These are phyloP conservation scores for Colletotrichum neosansevieriae DNA, from an alignment of 2,329 filamentous ascomycete genomes.

Conservation along the genomic window DNA sequence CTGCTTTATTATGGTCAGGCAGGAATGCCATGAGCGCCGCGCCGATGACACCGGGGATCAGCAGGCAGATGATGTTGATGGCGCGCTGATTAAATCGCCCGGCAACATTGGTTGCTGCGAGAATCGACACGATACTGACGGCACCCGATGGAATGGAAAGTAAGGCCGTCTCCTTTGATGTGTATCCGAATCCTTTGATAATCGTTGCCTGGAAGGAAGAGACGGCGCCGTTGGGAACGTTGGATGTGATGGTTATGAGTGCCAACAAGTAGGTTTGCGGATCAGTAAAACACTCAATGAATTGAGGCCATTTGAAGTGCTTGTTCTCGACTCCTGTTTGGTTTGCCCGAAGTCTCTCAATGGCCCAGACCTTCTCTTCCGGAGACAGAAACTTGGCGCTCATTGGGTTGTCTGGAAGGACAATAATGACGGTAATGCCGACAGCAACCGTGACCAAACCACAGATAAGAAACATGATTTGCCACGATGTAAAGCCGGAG, in stretches of 20 bases:
- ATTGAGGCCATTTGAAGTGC: constrained; percentile 76
- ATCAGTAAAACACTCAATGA: constrained; percentile 63
- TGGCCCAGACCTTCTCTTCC: constrained; percentile 73
- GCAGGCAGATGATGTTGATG: constrained; percentile 59
- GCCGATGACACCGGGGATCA: constrained; percentile 56
- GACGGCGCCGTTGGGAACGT: constrained; percentile 72
- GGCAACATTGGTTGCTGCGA: constrained; percentile 69
- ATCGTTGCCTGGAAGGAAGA: constrained; percentile 76
- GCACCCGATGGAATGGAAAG: constrained; percentile 77
- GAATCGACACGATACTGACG: constrained; percentile 69
- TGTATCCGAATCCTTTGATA: constrained; percentile 70
- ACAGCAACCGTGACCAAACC: constrained; percentile 70
- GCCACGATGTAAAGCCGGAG: constrained; percentile 50
- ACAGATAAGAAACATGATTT: constrained; percentile 71
- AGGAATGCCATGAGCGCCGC: constrained; percentile 68
- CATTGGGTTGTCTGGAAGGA: constrained; percentile 68
- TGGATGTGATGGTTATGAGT: constrained; percentile 70
- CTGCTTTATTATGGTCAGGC: constrained; percentile 56
- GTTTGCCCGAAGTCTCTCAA: constrained; percentile 80
- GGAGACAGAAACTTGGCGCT: constrained; percentile 66
- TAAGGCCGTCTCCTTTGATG: constrained; percentile 68
- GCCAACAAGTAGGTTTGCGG: constrained; percentile 71
- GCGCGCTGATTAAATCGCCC: constrained; percentile 60
- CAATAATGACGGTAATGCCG: constrained; percentile 68
- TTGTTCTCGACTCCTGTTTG: constrained; percentile 82